Conservation (phyloP, 2,329 filamentous ascomycete species). For the Ophiostoma sp. region DNA sequence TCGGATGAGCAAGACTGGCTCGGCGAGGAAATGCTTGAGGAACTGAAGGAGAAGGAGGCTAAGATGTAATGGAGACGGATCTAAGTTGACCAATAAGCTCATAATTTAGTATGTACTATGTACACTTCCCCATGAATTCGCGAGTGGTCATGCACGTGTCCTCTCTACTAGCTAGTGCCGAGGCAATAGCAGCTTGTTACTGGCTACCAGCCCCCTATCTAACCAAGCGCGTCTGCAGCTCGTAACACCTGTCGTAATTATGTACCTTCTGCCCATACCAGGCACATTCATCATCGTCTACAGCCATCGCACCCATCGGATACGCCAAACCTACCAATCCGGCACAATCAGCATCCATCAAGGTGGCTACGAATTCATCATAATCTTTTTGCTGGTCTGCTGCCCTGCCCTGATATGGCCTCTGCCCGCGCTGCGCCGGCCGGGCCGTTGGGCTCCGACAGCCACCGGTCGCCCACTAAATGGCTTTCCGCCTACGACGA, state of each 20-base stretch:
- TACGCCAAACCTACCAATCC: not conserved
- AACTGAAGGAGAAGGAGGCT: not conserved
- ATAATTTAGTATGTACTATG: not conserved
- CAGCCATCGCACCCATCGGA: not conserved
- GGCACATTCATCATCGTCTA: not conserved
- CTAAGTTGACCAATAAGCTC: too few relatives aligned
- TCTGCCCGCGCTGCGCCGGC: not conserved
- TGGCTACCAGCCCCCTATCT: slow-evolving; percentile 8
- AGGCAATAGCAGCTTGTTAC: slow-evolving; percentile 8
- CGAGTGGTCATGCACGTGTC: not conserved
- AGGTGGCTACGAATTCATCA: not conserved
- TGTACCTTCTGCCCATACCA: not conserved
- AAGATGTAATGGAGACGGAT: too few relatives aligned
- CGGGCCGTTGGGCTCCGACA: slow-evolving; percentile 5
- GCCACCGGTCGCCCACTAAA: slow-evolving; percentile 47
- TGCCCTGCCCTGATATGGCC: slow-evolving; percentile 11
- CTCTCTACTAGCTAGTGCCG: not conserved
- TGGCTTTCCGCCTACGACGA: slow-evolving; percentile 72
- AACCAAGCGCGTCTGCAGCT: not conserved
- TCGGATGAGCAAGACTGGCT: not conserved
- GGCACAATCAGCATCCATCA: not conserved
- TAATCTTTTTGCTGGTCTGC: not conserved
- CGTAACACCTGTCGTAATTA: not conserved
- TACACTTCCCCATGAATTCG: not conserved
- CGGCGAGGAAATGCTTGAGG: not conserved